phyloP scores from a whole-genome alignment of 805 yeast genomes.

The Clavispora santaluciae region DNA sequence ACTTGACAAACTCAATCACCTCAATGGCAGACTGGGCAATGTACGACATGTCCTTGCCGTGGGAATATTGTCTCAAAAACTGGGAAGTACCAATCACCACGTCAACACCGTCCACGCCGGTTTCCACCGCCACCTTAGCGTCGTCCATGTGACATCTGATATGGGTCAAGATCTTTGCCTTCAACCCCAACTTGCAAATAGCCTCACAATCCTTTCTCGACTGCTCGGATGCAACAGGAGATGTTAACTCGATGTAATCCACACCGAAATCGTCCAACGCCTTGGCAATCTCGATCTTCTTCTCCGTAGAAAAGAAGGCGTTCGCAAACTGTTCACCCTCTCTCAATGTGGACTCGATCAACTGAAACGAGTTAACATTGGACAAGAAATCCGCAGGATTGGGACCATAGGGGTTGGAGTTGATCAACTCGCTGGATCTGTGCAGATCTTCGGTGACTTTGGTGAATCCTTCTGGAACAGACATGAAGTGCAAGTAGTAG shows the following conservation, averaged over 20 bases:
- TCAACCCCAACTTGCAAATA: conserved; percentile 92
- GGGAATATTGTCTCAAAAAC: conserved; percentile 89
- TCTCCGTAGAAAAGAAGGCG: conserved; percentile 90
- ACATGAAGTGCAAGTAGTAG: conserved; percentile 12
- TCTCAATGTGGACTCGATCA: conserved; percentile 92
- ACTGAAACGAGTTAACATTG: conserved; percentile 81
- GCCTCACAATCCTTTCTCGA: conserved; percentile 93
- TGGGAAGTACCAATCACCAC: conserved; percentile 97
- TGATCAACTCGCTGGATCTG: conserved; percentile 17
- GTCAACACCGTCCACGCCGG: conserved; percentile 99
- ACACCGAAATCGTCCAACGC: conserved; percentile 98
- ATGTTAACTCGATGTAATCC: conserved; percentile 94
- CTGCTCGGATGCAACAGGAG: conserved; percentile 97
- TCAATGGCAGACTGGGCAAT: conserved; percentile 94
- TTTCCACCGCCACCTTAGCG: conserved; percentile 93
- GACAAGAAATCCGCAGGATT: conserved; percentile 90
- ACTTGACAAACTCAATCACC: conserved; percentile 95
- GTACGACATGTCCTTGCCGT: conserved; percentile 98
- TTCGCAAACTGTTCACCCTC: conserved; percentile 99
- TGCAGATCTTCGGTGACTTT: conserved; percentile 33
- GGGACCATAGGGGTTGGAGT: conserved; percentile 84
- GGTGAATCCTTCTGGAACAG: conserved; percentile 30
- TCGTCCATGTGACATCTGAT: conserved; percentile 99
- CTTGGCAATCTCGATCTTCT: conserved; percentile 94
- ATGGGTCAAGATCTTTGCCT: conserved; percentile 93